Conservation (phyloP, 768 basidiomycete species). For the Hygrophorus pudorinus region DNA sequence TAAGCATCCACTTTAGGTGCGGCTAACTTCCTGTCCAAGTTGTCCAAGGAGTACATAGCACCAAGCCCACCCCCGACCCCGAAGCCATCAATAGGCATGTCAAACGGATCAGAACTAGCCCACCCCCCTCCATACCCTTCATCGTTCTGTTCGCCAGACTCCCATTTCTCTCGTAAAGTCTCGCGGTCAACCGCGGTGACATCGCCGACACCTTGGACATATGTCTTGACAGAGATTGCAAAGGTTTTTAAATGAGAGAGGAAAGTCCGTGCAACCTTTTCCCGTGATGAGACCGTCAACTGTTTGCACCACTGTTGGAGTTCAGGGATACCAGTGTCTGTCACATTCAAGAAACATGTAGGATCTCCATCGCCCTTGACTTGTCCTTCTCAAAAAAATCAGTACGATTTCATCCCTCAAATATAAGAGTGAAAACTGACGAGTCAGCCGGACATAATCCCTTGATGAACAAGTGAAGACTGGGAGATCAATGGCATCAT, state of each 20-base stretch:
- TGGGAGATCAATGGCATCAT: conserved; percentile 48
- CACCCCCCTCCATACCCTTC: conserved; percentile 8
- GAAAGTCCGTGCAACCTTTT: conserved; percentile 35
- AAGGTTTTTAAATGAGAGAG: conserved; percentile 39
- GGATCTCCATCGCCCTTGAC: conserved; percentile 52
- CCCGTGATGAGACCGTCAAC: conserved; percentile 43
- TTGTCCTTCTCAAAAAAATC: conserved; percentile 29
- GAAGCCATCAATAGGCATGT: conserved; percentile 21
- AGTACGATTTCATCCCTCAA: background rate
- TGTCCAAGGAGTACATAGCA: conserved; percentile 26
- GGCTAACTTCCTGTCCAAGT: conserved; percentile 13
- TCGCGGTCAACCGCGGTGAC: conserved; percentile 44
- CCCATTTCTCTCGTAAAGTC: conserved; percentile 41
- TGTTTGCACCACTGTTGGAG: conserved; percentile 50
- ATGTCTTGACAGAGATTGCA: conserved; percentile 34
- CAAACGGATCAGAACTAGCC: conserved; percentile 21
- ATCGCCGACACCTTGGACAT: conserved; percentile 40
- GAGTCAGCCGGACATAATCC: conserved; percentile 50
- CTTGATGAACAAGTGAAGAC: conserved; percentile 54
- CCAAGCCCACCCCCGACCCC: conserved; percentile 15
- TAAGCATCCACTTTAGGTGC: conserved; percentile 31
- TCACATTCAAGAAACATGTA: conserved; percentile 40
- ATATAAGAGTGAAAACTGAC: conserved; percentile 15
- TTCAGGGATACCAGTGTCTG: conserved; percentile 46
- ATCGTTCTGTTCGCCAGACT: conserved; percentile 21